Conservation (phyloP, 2,329 filamentous ascomycete genomes). For the Aspergillus floridensis region DNA sequence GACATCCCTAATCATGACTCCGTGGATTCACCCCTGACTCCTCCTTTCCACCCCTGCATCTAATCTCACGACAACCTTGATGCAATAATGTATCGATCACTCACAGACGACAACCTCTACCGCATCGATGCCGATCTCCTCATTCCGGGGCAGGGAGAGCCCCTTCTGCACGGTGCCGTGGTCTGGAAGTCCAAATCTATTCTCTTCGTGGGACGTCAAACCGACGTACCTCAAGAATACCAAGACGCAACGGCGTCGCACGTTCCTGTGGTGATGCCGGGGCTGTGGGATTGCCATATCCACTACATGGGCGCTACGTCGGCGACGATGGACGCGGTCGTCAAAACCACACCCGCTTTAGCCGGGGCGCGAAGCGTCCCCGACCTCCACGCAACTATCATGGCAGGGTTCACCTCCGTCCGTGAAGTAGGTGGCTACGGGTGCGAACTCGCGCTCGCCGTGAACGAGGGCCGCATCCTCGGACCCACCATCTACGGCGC, state of each 20-base stretch:
- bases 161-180: slow-evolving; percentile 41
- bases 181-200: slow-evolving; percentile 43
- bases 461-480: slow-evolving; percentile 46
- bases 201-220: slow-evolving; percentile 38
- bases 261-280: slow-evolving; percentile 50
- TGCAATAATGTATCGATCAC: neutral
- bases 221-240: slow-evolving; percentile 35
- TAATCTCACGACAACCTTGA: neutral
- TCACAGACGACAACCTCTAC: slow-evolving; percentile 5
- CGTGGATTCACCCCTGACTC: too few relatives aligned
- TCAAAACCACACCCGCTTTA: slow-evolving; percentile 28
- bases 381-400: slow-evolving; percentile 44
- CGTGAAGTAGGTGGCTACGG: slow-evolving; percentile 51
- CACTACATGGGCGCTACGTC: slow-evolving; percentile 45
- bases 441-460: slow-evolving; percentile 43
- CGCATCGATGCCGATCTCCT: slow-evolving; percentile 36
- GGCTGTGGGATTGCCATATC: slow-evolving; percentile 54
- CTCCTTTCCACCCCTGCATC: too few relatives aligned
- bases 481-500: slow-evolving; percentile 53
- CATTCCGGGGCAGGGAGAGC: slow-evolving; percentile 50
- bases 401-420: slow-evolving; percentile 53
- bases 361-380: slow-evolving; percentile 44
- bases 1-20: too few relatives aligned
- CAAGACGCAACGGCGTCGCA: slow-evolving; percentile 25
- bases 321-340: slow-evolving; percentile 11